These are phyloP conservation scores for Rhynchosporium agropyri DNA, from an alignment of 2,329 filamentous ascomycete species.

Conservation along the genomic window DNA sequence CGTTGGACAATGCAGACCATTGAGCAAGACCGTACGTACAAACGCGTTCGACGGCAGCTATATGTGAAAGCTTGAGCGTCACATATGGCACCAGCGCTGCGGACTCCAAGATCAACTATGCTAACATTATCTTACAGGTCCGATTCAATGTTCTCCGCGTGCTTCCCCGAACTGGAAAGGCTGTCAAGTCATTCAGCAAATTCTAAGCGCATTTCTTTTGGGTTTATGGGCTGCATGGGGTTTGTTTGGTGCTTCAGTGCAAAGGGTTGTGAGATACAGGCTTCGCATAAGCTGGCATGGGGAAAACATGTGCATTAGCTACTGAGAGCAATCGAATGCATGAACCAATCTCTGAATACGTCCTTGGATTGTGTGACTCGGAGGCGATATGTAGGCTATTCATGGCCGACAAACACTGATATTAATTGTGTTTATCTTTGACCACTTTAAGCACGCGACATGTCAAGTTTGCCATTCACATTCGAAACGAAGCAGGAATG, in stretches of 20 bases:
- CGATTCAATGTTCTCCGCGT: slow-evolving; percentile 99
- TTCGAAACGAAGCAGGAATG: no score
- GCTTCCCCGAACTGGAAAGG: slow-evolving; percentile 94
- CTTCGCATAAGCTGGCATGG: slow-evolving; percentile 36
- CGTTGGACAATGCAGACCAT: slow-evolving; percentile 98
- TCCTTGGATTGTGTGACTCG: slow-evolving; percentile 11
- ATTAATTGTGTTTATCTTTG: neutral
- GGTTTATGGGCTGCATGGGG: slow-evolving; percentile 42
- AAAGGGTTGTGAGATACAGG: slow-evolving; percentile 40
- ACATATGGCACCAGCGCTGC: neutral
- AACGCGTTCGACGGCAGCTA: neutral
- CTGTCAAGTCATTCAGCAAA: slow-evolving; percentile 97
- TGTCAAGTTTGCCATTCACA: no score
- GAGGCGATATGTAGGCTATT: slow-evolving; percentile 8
- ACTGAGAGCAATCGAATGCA: slow-evolving; percentile 39
- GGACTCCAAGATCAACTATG: slow-evolving; percentile 1
- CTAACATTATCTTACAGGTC: slow-evolving; percentile 58
- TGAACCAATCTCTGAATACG: slow-evolving; percentile 32
- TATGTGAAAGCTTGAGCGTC: no score
- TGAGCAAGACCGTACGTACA: slow-evolving; percentile 95
- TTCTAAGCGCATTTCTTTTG: slow-evolving; percentile 68
- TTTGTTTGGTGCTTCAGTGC: slow-evolving; percentile 41
- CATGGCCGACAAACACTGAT: neutral
- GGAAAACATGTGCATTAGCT: slow-evolving; percentile 40
- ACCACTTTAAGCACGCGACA: no score